These are phyloP conservation scores for Tirmania nivea DNA, from an alignment of 495 filamentous ascomycete genomes.

Conservation along the genomic window DNA sequence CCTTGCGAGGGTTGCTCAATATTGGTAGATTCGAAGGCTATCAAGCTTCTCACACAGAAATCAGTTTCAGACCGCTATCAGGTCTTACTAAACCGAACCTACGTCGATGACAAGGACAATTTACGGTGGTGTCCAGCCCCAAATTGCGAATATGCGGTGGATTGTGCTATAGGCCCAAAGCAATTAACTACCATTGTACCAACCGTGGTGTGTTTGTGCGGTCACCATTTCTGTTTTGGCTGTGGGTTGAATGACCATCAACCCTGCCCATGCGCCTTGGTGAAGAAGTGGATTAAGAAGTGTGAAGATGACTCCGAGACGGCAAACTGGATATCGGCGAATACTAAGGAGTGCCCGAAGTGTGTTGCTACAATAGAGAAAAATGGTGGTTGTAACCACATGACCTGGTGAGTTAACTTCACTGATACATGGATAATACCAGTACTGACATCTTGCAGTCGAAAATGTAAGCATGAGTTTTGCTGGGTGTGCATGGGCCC, in stretches of 20 bases:
- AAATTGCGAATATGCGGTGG: conserved; percentile 77
- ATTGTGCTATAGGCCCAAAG: conserved; percentile 67
- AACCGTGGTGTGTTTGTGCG: conserved; percentile 65
- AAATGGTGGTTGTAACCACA: conserved; percentile 97
- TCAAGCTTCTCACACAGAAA: conserved; percentile 55
- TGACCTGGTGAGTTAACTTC: conserved; percentile 45
- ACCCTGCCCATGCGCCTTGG: conserved; percentile 71
- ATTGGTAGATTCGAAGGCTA: conserved; percentile 74
- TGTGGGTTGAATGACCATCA: conserved; percentile 83
- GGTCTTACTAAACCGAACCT: conserved; percentile 71
- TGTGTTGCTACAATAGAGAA: conserved; percentile 96
- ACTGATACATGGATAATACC: not conserved
- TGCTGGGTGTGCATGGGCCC: conserved; percentile 99
- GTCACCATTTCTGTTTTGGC: conserved; percentile 85
- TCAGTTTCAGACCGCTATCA: conserved; percentile 32
- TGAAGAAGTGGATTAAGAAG: conserved; percentile 95
- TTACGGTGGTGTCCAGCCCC: conserved; percentile 95
- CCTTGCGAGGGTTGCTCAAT: conserved; percentile 68
- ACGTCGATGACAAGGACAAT: conserved; percentile 86
- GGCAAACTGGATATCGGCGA: conserved; percentile 97
- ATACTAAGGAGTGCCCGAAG: conserved; percentile 94
- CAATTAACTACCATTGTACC: conserved; percentile 70
- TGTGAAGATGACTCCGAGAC: conserved; percentile 97
- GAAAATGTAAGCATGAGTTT: conserved; percentile 96
- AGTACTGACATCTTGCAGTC: conserved; percentile 17